Base-by-base conservation (phyloP, 73 alveolate genomes). In the Symbiodinium pilosum region DNA sequence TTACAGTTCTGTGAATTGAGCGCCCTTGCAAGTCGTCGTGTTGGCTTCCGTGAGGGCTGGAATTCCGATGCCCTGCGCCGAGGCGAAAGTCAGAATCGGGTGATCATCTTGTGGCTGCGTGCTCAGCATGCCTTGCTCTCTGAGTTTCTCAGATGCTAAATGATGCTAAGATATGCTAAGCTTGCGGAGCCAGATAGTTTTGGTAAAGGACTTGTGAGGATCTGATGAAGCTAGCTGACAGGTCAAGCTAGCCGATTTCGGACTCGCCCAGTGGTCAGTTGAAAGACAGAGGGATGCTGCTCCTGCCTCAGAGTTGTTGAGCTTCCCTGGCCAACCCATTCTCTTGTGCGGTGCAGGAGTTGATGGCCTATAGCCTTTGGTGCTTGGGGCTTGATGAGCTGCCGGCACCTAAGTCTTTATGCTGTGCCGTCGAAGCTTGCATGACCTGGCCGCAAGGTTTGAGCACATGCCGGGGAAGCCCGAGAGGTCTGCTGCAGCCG, bases 211-310 rank as follows among this genome's bases (percentile, higher is more conserved):
- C 28, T 26, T 81, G 59, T 11, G 38, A 41, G 41, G 8, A 8
- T 8, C 89, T 30, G 51, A 21, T 12, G 43, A 73, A 16, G 47
- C 1, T 4, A 40, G 28, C 64, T 40, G 69, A 28, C 30, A 88
- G 95, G 95, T 88, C 87, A 88, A 88, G 86, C 38, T 88, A 14
- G 95, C 87, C 6, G 95, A 88, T 41, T 40, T 88, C 4, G 95
- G 95, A 14, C 71, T 88, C 44, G 95, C 95, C 75, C 87, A 88
- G 52, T 88, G 95, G 44, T 88, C 95, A 30, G 95, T 88, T 26
- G 95, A 88, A 51, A 59, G 95, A 30, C 86, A 68, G 38, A 86
- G 95, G 36, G 95, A 88, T 88, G 38, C 73, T 30, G 95, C 36
- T 32, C 26, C 42, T 16, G 47, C 86, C 86, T 21, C 44, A 18